These are phyloP conservation scores for Botrytis squamosa DNA, from an alignment of 2,329 filamentous ascomycete species.

Conservation along the genomic window DNA sequence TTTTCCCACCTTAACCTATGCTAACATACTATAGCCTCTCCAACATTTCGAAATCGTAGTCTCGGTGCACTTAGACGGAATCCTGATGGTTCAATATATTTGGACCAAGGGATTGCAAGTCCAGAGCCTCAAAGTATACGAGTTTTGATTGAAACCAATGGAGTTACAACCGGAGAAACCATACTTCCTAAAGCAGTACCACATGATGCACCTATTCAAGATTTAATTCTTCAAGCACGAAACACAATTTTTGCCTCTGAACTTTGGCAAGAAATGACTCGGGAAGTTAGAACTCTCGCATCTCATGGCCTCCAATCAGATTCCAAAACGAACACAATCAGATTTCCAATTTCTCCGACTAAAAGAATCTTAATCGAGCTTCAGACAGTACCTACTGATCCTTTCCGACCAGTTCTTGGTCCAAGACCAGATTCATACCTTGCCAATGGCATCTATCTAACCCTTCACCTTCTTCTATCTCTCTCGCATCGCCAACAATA, in stretches of 20 bases:
- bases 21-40: constrained; percentile 47
- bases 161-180: constrained; percentile 57
- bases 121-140: constrained; percentile 60
- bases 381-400: constrained; percentile 52
- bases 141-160: constrained; percentile 62
- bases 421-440: constrained; percentile 47
- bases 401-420: constrained; percentile 40
- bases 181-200: constrained; percentile 51
- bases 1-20: constrained; percentile 14
- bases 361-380: constrained; percentile 67
- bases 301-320: constrained; percentile 65
- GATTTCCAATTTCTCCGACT: constrained; percentile 52
- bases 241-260: constrained; percentile 83
- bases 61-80: constrained; percentile 75
- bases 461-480: constrained; percentile 72
- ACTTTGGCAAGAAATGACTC: constrained; percentile 83
- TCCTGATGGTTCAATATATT: constrained; percentile 69
- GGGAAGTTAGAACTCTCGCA: constrained; percentile 73
- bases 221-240: constrained; percentile 69
- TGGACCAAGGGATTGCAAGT: constrained; percentile 59
- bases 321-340: constrained; percentile 53
- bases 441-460: constrained; percentile 64
- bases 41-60: constrained; percentile 66
- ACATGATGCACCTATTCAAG: constrained; percentile 60
- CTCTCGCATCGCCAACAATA: constrained; percentile 78